Conservation (phyloP, 768 basidiomycete species). For the Hemileccinum rubropunctum region DNA sequence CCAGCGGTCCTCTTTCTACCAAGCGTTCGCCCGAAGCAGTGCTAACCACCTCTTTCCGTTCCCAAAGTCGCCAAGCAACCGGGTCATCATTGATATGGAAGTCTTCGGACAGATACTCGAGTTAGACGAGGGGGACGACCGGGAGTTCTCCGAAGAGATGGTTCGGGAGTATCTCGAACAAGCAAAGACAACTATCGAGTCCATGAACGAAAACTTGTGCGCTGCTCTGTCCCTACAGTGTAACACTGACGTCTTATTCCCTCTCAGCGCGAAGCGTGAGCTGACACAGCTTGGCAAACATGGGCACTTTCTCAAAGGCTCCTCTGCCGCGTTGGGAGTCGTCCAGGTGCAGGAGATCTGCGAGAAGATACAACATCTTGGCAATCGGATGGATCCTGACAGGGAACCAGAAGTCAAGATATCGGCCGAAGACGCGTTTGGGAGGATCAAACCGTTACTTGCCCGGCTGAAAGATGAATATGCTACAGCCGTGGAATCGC, state of each 20-base stretch:
- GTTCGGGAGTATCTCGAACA: slow-evolving; percentile 79
- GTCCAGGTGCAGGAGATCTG: slow-evolving; percentile 78
- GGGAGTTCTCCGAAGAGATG: slow-evolving; percentile 79
- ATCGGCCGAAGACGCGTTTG: slow-evolving; percentile 50
- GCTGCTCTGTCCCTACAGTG: slow-evolving; percentile 33
- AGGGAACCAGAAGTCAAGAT: slow-evolving; percentile 47
- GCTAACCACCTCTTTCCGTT: slow-evolving; percentile 7
- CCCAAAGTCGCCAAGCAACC: slow-evolving; percentile 11
- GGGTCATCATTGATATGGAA: slow-evolving; percentile 68
- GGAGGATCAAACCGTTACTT: slow-evolving; percentile 55
- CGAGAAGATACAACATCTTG: slow-evolving; percentile 89
- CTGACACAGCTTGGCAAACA: slow-evolving; percentile 64
- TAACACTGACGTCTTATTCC: slow-evolving; percentile 13
- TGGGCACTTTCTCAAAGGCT: slow-evolving; percentile 97
- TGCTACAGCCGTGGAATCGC: slow-evolving; percentile 60
- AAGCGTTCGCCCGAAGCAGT: neutral
- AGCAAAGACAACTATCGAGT: slow-evolving; percentile 66
- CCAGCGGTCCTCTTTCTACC: neutral
- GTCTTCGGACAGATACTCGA: slow-evolving; percentile 87
- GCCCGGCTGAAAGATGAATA: slow-evolving; percentile 65
- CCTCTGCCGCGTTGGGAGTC: slow-evolving; percentile 91
- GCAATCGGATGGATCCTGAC: slow-evolving; percentile 52
- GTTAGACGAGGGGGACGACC: slow-evolving; percentile 79
- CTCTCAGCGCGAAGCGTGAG: slow-evolving; percentile 51
- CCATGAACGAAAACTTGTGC: slow-evolving; percentile 81